Conservation (phyloP, 805 yeast genomes). For the Metschnikowia santaceciliae region DNA sequence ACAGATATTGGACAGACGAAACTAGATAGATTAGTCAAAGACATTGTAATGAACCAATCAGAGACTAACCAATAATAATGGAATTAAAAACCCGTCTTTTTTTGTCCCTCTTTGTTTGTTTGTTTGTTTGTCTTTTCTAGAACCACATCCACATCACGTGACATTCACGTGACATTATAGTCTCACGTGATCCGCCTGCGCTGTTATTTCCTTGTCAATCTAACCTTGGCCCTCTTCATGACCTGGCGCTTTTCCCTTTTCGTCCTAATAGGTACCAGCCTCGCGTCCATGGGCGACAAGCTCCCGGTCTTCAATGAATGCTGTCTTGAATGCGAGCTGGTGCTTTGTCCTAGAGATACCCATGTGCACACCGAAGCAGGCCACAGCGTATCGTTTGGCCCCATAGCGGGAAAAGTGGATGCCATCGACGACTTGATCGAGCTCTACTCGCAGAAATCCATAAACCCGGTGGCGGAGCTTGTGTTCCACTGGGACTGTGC, state of each 20-base stretch:
- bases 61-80: too few species aligned
- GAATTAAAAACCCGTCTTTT: too few species aligned
- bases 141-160: neutral
- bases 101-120: too few species aligned
- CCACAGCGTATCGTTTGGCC: neutral
- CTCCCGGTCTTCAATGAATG: conserved; percentile 31
- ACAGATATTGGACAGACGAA: too few species aligned
- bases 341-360: neutral
- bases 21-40: too few species aligned
- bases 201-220: neutral
- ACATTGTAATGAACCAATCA: too few species aligned
- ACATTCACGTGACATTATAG: too few species aligned
- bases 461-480: conserved; percentile 17
- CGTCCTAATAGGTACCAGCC: neutral
- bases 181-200: neutral
- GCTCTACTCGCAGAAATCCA: conserved; percentile 9
- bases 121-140: too few species aligned
- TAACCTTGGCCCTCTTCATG: neutral
- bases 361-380: neutral
- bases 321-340: conserved; percentile 3
- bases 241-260: too few species aligned
- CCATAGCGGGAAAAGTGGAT: neutral
- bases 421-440: conserved; percentile 1
- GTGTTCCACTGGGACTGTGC: conserved; percentile 33
- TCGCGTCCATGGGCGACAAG: conserved; percentile 29